A percentile compares a stretch with the other conserved stretches of the same genome.
phyloP scores from a whole-genome alignment of 2,329 filamentous ascomycete genomes.

The Cercospora zeina region DNA sequence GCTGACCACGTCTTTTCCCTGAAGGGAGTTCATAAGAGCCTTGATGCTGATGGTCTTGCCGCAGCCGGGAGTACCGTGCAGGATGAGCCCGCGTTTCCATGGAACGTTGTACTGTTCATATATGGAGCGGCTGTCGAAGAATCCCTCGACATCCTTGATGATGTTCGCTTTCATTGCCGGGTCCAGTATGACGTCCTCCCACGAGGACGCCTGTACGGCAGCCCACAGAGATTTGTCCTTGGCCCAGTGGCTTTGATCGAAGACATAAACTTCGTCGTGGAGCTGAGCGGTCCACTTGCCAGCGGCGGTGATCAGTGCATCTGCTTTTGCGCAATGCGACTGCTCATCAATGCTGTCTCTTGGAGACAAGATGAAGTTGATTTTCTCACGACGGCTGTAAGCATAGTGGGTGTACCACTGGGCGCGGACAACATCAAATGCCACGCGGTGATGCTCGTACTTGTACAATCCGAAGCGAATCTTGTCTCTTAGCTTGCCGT shows the following conservation, averaged over 20 bases:
- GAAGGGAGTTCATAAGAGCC: slow-evolving; percentile 43
- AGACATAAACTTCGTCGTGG: slow-evolving; percentile 47
- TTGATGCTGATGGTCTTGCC: slow-evolving; percentile 53
- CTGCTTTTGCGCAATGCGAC: slow-evolving; percentile 36
- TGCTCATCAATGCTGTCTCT: slow-evolving; percentile 10
- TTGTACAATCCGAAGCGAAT: slow-evolving; percentile 47
- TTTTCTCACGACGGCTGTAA: neutral
- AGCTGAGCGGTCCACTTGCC: slow-evolving; percentile 47
- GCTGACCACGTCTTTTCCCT: slow-evolving; percentile 42
- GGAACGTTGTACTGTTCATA: slow-evolving; percentile 51
- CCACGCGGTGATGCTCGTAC: slow-evolving; percentile 45
- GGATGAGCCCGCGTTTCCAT: slow-evolving; percentile 50
- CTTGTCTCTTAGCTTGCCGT: slow-evolving; percentile 42
- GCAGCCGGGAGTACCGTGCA: slow-evolving; percentile 46
- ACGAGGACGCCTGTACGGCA: slow-evolving; percentile 45
- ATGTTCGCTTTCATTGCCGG: slow-evolving; percentile 48
- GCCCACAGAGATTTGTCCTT: slow-evolving; percentile 44
- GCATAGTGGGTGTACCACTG: slow-evolving; percentile 34
- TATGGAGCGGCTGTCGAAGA: slow-evolving; percentile 43
- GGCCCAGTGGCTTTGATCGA: slow-evolving; percentile 46
- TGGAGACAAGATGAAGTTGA: slow-evolving; percentile 27
- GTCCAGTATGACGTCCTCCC: slow-evolving; percentile 52
- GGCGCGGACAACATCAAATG: slow-evolving; percentile 44
- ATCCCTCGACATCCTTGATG: slow-evolving; percentile 42
- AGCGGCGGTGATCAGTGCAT: slow-evolving; percentile 43